Conservation (phyloP, 257 asterid genomes). For the Solanum paucissectum region DNA sequence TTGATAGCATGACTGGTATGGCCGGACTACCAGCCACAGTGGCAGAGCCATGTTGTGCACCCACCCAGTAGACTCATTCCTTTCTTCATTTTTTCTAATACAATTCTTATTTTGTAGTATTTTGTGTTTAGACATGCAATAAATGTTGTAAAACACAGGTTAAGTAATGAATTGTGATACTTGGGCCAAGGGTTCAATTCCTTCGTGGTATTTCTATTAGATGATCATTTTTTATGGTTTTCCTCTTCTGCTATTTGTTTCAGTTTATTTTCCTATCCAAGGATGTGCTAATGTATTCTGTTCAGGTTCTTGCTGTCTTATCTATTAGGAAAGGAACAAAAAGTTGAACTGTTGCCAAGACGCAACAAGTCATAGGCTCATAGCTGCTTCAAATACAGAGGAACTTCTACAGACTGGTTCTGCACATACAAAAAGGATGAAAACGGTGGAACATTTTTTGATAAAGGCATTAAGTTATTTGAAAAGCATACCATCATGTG, state of each 20-base stretch:
- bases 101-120: not conserved
- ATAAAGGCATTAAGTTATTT: not conserved
- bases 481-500: constrained; percentile 77
- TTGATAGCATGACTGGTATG: not conserved
- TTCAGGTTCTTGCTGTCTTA: not conserved
- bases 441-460: not conserved
- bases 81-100: not conserved
- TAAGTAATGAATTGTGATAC: not conserved
- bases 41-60: not conserved
- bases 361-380: not conserved
- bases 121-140: not conserved
- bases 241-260: not conserved
- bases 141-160: not conserved
- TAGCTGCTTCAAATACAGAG: not conserved
- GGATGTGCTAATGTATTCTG: not conserved
- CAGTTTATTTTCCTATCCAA: not conserved
- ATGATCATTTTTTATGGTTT: not conserved
- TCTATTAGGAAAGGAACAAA: not conserved
- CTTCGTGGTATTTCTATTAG: not conserved
- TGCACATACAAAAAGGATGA: not conserved
- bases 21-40: not conserved
- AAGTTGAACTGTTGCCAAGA: not conserved
- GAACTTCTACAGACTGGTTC: not conserved
- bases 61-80: not conserved
- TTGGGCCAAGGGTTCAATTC: not conserved